These are phyloP conservation scores for Colletotrichum sidae DNA, from an alignment of 2,329 filamentous ascomycete genomes.

Conservation along the genomic window DNA sequence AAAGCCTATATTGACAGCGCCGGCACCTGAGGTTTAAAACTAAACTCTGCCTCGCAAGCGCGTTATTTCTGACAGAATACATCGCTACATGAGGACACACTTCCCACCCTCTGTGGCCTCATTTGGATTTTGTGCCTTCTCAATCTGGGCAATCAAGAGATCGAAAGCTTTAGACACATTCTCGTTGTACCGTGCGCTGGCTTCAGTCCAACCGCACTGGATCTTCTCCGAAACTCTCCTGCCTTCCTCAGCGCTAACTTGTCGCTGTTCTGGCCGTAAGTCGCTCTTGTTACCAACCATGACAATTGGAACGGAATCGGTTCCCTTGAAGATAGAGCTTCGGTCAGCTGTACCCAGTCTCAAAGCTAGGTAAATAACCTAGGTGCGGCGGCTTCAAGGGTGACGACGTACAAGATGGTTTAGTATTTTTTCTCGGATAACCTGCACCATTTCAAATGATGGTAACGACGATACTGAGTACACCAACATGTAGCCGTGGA, in stretches of 20 bases:
- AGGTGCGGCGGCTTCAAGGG: background rate
- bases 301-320: constrained; percentile 91
- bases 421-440: constrained; percentile 96
- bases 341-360: constrained; percentile 6
- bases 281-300: constrained; percentile 98
- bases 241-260: constrained; percentile 88
- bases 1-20: too few relatives aligned
- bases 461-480: constrained; percentile 96
- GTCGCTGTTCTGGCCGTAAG: constrained; percentile 89
- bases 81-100: constrained; percentile 83
- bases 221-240: constrained; percentile 87
- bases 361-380: background rate
- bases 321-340: constrained; percentile 70
- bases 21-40: too few relatives aligned
- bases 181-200: constrained; percentile 92
- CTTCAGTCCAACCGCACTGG: constrained; percentile 94
- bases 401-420: constrained; percentile 82
- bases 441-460: constrained; percentile 96
- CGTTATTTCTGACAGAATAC: too few relatives aligned
- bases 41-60: too few relatives aligned
- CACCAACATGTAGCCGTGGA: constrained; percentile 98
- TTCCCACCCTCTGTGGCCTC: constrained; percentile 85
- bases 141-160: constrained; percentile 92
- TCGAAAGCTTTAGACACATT: constrained; percentile 95
- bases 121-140: constrained; percentile 91